These are phyloP conservation scores for Pholiota adiposa DNA, from an alignment of 1,284 basidiomycete species.

Conservation along the genomic window DNA sequence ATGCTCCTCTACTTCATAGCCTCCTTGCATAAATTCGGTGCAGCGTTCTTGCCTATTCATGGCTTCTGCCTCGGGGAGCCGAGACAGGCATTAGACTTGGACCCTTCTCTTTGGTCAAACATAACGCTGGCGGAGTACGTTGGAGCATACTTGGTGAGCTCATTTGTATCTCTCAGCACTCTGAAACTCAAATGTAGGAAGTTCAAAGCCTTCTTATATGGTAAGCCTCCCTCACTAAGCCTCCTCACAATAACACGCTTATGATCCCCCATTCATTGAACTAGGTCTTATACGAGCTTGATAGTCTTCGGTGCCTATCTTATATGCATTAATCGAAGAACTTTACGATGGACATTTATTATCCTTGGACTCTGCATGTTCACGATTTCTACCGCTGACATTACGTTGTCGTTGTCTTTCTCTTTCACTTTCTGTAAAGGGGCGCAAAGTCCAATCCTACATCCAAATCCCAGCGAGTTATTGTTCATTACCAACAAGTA, in stretches of 20 bases:
- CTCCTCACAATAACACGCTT: neutral
- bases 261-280: neutral
- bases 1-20: constrained; percentile 7
- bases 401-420: constrained; percentile 18
- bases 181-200: constrained; percentile 1
- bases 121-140: constrained; percentile 15
- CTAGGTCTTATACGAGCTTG: constrained; percentile 27
- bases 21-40: neutral
- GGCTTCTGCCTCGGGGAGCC: constrained; percentile 4
- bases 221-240: constrained; percentile 8
- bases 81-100: constrained; percentile 4
- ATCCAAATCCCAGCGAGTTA: constrained; percentile 17
- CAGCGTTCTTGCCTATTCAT: constrained; percentile 3
- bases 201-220: constrained; percentile 29
- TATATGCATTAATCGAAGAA: constrained; percentile 19
- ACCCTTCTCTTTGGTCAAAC: constrained; percentile 1
- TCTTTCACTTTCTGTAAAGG: constrained; percentile 19
- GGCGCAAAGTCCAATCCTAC: constrained; percentile 1
- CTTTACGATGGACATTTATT: constrained; percentile 19
- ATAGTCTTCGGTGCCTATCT: constrained; percentile 23
- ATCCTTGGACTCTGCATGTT: constrained; percentile 19
- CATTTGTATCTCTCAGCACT: neutral
- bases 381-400: constrained; percentile 22
- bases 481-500: constrained; percentile 27
- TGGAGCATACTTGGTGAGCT: constrained; percentile 22